Evolutionary conservation across 2,329 filamentous ascomycete species (phyloP), one percentile per base, ranked within the genome.

Genomic region (Ilyonectria destructans): DNA sequence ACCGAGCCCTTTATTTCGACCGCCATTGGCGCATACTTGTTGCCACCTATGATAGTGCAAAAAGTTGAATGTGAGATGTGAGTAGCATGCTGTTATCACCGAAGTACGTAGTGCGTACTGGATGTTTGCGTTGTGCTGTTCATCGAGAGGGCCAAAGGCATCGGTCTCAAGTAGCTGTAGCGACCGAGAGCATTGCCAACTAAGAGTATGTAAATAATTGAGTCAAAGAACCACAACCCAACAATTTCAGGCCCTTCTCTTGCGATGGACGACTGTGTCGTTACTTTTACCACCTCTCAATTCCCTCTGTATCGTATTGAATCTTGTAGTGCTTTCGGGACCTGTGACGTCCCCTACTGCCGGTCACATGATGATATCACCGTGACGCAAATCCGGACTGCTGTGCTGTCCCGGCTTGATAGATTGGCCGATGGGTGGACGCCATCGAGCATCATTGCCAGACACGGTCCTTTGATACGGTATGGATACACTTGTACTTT

Each of bases 1-100:
- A 56, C 48, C n/a, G 40, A 49, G 40, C 35, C 6, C 29, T 59
- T 46, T 64, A 55, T 65, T 19, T 46, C 37, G 48, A 33, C 40
- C 31, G 40, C 21, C 17, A 46, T 57, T 64, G 62, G 45, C 12
- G 23, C 31, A n/a, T n/a, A 45, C 17, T 48, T 46, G 46, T 31
- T 55, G 46, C 46, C 29, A 59, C 55, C 17, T 45, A 26, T n/a
- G 23, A 29, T 48, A 21, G 56, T 37, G 8, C 15, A 26, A 33
- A 52, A 17, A 17, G 13, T 9, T 5, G 21, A 19, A 52, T 19
- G 29, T 33, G 49, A 52, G 9, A 19, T 13, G 29, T 52, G 29
- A 51, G 49, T 7, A 33, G 49, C 9, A 19, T 26, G 8, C 31
- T 29, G 4, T 26, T 17, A 49, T 15, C 5, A 4, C 46, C 13